phyloP scores from a whole-genome alignment of 805 yeast genomes.

The Saccharomycopsis vini region DNA sequence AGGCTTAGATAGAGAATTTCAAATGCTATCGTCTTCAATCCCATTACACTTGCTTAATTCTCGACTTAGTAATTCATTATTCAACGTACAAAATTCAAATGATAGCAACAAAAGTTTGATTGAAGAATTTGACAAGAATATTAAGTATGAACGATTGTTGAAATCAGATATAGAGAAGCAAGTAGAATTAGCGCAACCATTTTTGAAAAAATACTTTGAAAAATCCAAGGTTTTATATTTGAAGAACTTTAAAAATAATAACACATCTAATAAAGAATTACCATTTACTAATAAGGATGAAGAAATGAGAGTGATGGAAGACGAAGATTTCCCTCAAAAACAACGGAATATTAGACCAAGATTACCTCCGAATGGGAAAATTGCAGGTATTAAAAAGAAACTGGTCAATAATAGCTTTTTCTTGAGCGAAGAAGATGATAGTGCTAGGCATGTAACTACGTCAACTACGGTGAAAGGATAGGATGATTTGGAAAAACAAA shows the following conservation, averaged over 20 bases:
- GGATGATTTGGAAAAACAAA: no score
- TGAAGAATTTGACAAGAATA: constrained; percentile 51
- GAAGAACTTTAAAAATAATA: constrained; percentile 36
- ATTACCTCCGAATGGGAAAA: constrained; percentile 86
- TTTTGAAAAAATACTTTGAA: constrained; percentile 34
- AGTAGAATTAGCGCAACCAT: constrained; percentile 51
- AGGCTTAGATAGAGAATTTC: constrained; percentile 88
- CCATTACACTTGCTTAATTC: constrained; percentile 86
- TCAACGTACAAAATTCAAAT: constrained; percentile 34
- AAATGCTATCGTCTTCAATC: constrained; percentile 71
- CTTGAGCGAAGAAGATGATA: constrained; percentile 32
- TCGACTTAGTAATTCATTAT: constrained; percentile 51
- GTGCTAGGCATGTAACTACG: no score
- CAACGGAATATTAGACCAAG: constrained; percentile 68
- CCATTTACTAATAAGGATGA: constrained; percentile 19
- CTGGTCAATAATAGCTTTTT: constrained; percentile 45
- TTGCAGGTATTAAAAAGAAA: constrained; percentile 60
- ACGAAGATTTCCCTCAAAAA: constrained; percentile 76
- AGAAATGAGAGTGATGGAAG: constrained; percentile 46
- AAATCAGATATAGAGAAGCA: constrained; percentile 44
- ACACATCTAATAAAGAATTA: constrained; percentile 28
- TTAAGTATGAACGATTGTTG: constrained; percentile 43
- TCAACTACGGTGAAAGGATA: no score
- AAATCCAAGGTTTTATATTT: constrained; percentile 35
- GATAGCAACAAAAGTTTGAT: constrained; percentile 41